Conservation (phyloP, 2,329 filamentous ascomycete genomes). For the Capronia americana region DNA sequence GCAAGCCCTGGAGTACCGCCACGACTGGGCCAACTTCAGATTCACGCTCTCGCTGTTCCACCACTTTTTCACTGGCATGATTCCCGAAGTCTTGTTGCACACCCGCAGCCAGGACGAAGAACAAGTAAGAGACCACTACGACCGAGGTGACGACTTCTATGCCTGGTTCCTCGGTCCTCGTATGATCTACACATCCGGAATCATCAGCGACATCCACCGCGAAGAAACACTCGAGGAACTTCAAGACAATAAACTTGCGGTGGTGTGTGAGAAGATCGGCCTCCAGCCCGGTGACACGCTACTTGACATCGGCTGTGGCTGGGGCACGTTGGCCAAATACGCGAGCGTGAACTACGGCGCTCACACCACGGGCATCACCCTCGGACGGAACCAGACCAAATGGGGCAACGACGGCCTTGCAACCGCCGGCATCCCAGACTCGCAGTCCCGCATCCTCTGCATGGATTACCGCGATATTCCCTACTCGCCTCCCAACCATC, state of each 20-base stretch:
- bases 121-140: conserved; percentile 91
- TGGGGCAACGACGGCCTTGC: conserved; percentile 94
- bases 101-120: conserved; percentile 93
- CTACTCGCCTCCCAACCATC: conserved; percentile 67
- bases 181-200: conserved; percentile 97
- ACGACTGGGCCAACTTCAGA: conserved; percentile 95
- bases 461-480: conserved; percentile 97
- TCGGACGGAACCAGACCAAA: conserved; percentile 93
- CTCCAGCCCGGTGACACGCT: conserved; percentile 80
- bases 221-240: conserved; percentile 94
- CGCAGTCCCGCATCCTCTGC: conserved; percentile 90
- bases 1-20: conserved; percentile 88
- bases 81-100: conserved; percentile 91
- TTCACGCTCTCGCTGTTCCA: conserved; percentile 87
- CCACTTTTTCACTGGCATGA: conserved; percentile 85
- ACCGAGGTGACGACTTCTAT: conserved; percentile 98
- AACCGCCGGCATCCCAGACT: conserved; percentile 79
- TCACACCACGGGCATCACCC: conserved; percentile 84
- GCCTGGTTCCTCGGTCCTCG: conserved; percentile 97
- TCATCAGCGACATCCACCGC: conserved; percentile 84
- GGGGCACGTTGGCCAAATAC: conserved; percentile 94
- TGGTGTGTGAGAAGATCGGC: conserved; percentile 95
- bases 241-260: conserved; percentile 94
- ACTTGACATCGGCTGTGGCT: conserved; percentile 96
- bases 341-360: conserved; percentile 92